phyloP scores from a whole-genome alignment of 345 rosid genomes.

The Pistacia vera region DNA sequence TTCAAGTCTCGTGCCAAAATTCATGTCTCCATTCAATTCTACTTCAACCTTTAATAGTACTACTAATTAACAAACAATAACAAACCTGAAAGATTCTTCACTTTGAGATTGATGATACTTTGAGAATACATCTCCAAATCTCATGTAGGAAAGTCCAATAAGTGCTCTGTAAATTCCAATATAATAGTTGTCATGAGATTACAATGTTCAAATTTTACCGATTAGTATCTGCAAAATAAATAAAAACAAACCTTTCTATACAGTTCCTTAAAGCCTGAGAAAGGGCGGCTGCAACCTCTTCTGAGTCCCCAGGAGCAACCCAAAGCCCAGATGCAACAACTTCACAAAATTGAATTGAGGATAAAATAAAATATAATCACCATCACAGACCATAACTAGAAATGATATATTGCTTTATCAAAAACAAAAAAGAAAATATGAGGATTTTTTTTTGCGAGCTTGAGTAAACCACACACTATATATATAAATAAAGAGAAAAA shows the following conservation, averaged over 20 bases:
- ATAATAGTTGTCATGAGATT: constrained; percentile 20
- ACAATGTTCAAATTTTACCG: constrained; percentile 12
- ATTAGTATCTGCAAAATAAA: constrained; percentile 18
- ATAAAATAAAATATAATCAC: constrained; percentile 7
- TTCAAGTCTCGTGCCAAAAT: neutral
- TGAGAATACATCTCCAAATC: constrained; percentile 94
- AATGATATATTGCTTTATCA: neutral
- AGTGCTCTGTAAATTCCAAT: constrained; percentile 60
- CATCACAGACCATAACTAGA: constrained; percentile 15
- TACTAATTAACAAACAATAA: constrained; percentile 1
- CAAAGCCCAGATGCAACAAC: constrained; percentile 95
- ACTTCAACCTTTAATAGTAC: neutral
- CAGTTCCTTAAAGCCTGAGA: constrained; percentile 87
- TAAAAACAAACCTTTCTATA: constrained; percentile 76
- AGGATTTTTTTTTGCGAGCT: neutral
- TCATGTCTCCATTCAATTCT: neutral
- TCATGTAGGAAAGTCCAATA: constrained; percentile 72
- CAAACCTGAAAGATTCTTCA: constrained; percentile 79
- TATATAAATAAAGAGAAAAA: neutral
- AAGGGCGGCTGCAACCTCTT: constrained; percentile 94
- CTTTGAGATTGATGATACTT: constrained; percentile 75
- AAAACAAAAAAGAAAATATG: neutral
- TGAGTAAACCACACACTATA: neutral
- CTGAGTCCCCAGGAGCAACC: constrained; percentile 98
- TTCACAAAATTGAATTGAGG: constrained; percentile 34